A percentile compares a stretch with the other conserved stretches of the same genome.
Evolutionary conservation across 2,329 filamentous ascomycete genomes (phyloP).

Genomic region (Thielaviopsis punctulata): DNA sequence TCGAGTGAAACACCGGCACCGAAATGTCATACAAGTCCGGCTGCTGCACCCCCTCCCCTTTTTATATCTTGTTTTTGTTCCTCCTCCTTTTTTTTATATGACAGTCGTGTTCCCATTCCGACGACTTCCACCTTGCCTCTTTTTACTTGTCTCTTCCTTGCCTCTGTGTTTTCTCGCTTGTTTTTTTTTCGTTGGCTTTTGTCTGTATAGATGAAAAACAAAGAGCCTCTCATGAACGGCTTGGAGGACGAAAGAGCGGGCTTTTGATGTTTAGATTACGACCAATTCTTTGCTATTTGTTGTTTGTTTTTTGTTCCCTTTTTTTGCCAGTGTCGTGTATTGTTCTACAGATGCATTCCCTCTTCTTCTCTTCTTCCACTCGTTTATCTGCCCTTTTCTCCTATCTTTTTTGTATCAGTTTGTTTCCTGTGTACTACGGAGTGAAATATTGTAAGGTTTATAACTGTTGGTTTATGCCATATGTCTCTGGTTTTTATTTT

Average conservation of each 20-base stretch:
- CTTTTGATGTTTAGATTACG: slow-evolving; percentile 9
- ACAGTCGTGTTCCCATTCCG: too few species aligned
- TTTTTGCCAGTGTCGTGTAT: not conserved
- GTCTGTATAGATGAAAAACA: not conserved
- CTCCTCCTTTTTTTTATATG: slow-evolving; percentile 13
- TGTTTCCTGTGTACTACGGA: slow-evolving; percentile 2
- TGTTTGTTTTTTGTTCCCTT: not conserved
- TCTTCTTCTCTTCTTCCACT: not conserved
- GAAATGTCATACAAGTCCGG: not conserved
- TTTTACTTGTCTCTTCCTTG: not conserved
- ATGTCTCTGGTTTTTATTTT: slow-evolving; percentile 8
- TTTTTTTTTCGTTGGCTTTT: slow-evolving; percentile 5
- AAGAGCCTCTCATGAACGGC: not conserved
- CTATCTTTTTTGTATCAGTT: slow-evolving; percentile 15
- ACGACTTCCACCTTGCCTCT: too few species aligned
- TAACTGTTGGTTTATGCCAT: not conserved
- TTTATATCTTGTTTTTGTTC: not conserved
- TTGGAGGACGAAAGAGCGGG: not conserved
- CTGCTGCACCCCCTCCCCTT: not conserved
- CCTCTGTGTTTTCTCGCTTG: not conserved
- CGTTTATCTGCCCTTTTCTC: not conserved
- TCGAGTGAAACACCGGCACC: not conserved
- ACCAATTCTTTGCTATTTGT: not conserved
- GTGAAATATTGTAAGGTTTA: not conserved
- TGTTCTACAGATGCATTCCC: not conserved